Evolutionary conservation across 2,329 filamentous ascomycete genomes (phyloP).

Genomic region (Aspergillus oerlinghausenensis): DNA sequence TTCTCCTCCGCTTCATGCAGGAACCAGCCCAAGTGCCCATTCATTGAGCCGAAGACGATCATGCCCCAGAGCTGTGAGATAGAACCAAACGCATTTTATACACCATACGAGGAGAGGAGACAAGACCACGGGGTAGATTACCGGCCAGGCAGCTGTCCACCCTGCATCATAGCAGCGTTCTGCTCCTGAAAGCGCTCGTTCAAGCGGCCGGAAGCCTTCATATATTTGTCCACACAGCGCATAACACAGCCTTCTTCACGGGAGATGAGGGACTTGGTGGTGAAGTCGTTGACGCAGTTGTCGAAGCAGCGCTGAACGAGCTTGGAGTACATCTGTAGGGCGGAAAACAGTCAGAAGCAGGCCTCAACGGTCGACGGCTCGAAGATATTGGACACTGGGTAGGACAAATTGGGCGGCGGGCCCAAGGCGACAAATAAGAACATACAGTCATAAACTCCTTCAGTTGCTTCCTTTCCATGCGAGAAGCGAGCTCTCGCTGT

Average conservation of each 20-base stretch:
- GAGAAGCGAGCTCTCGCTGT: conserved; percentile 86
- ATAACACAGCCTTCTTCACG: conserved; percentile 89
- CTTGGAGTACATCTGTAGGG: conserved; percentile 59
- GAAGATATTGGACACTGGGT: not conserved
- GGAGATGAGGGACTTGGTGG: conserved; percentile 84
- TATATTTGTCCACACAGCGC: conserved; percentile 93
- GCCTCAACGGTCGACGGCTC: not conserved
- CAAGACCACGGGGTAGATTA: conserved; percentile 14
- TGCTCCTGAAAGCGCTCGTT: conserved; percentile 84
- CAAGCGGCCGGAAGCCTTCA: conserved; percentile 85
- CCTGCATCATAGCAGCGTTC: conserved; percentile 63
- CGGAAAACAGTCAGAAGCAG: not conserved
- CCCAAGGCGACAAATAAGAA: conserved; percentile 19
- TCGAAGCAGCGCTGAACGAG: conserved; percentile 72
- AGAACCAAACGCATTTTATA: not conserved
- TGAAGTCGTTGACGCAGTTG: conserved; percentile 97
- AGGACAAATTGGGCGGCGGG: not conserved
- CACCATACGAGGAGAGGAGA: conserved; percentile 1
- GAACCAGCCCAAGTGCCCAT: not conserved
- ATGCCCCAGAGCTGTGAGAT: not conserved
- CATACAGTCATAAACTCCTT: conserved; percentile 97
- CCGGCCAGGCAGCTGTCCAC: conserved; percentile 47
- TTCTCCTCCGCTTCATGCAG: not conserved
- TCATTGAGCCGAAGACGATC: not conserved
- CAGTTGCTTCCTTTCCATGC: conserved; percentile 97